These are phyloP conservation scores for Biscutella auriculata DNA, from an alignment of 441 rosid species.

Conservation along the genomic window DNA sequence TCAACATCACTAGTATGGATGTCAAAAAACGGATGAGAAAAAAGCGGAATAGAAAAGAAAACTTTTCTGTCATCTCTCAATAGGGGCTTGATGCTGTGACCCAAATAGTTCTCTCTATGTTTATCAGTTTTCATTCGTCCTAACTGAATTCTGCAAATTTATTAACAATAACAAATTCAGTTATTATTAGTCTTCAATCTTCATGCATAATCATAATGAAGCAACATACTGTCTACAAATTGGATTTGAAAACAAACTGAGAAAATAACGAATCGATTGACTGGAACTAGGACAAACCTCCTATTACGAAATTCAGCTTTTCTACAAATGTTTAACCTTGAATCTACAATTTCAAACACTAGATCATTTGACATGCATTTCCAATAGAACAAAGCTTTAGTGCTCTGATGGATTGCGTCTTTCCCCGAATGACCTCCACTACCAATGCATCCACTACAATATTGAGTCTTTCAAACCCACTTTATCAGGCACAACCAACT, in stretches of 20 bases:
- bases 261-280: neutral
- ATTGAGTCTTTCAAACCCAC: no score
- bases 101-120: slow-evolving; percentile 82
- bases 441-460: no score
- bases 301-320: neutral
- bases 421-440: no score
- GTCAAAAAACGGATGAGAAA: neutral
- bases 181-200: neutral
- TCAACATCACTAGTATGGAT: neutral
- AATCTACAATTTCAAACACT: neutral
- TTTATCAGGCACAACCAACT: no score
- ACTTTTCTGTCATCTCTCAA: slow-evolving; percentile 99
- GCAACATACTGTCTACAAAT: neutral
- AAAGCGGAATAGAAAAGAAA: neutral
- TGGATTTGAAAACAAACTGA: neutral
- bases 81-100: slow-evolving; percentile 93
- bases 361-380: no score
- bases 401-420: no score
- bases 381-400: no score
- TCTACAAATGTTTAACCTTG: slow-evolving; percentile 1
- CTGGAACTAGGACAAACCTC: neutral
- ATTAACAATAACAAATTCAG: neutral
- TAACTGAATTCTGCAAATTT: slow-evolving; percentile 72
- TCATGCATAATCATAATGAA: neutral
- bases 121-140: slow-evolving; percentile 93